Evolutionary conservation across 345 rosid species (phyloP), one percentile per base, ranked within the genome.

Genomic region (Erucastrum elatum): DNA sequence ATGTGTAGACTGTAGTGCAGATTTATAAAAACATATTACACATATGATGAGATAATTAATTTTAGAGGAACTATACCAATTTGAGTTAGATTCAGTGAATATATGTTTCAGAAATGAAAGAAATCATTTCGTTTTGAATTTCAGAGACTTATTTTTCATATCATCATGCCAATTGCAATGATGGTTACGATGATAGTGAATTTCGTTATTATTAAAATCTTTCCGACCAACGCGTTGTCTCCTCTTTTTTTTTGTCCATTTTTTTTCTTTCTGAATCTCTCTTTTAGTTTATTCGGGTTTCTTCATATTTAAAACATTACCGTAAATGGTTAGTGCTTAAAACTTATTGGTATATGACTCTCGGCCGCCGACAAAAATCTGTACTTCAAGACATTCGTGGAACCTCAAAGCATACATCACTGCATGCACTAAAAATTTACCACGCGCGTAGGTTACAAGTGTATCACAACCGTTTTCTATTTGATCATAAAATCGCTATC

Each of bases 181-280:
- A 75, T 74, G 60, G 71, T 74, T 29, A 63, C 74, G 13, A 72
- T 49, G 56, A 46, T 79, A n/a, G 61, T 68, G 70, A 60, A 55
- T 6, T 56, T 21, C 21, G 21, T 21, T 21, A 21, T 21, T 21
- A 21, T 21, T 21, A 21, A 21, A 21, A 21, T 21, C 83, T 80
- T 80, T 75, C 80, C 83, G 83, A 75, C 83, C 83, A 75, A 70
- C 83, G 83, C 80, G 80, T 80, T 63, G 33, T 64, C 31, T 49
- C 75, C 82, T 51, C 70, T 68, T 68, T 29, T 49, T 35, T 62
- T 29, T 69, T 62, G 34, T 35, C 21, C 9, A 21, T 21, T 13
- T 17, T 60, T 3, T 3, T 6, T 25, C 4, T 44, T 44, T 55
- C n/a, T 21, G 21, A n/a, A n/a, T 4, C 1, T 5, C 56, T 49